phyloP scores from a whole-genome alignment of 2,329 filamentous ascomycete genomes.

The Emydomyces testavorans region DNA sequence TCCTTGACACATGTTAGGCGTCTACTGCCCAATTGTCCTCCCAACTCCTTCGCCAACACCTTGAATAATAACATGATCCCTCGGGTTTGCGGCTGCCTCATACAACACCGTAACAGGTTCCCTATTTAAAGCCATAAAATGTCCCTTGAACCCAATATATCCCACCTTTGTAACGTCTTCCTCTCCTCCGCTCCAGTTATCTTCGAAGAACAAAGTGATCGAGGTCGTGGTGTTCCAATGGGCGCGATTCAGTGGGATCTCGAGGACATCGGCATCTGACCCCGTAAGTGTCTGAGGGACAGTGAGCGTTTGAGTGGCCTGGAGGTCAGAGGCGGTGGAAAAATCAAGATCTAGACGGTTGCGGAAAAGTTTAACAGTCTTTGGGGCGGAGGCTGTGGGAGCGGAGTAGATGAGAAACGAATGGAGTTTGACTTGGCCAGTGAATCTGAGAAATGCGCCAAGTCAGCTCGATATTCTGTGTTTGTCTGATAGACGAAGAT shows the following conservation, averaged over 20 bases:
- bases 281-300: conserved; percentile 56
- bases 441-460: conserved; percentile 55
- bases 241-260: conserved; percentile 76
- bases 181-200: conserved; percentile 74
- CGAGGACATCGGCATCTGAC: conserved; percentile 56
- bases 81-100: conserved; percentile 84
- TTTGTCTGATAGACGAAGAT: not conserved
- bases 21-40: conserved; percentile 34
- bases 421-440: conserved; percentile 85
- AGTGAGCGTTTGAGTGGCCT: conserved; percentile 63
- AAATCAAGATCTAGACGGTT: conserved; percentile 88
- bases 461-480: not conserved
- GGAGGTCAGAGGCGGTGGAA: conserved; percentile 54
- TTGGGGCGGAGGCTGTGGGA: conserved; percentile 57
- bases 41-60: conserved; percentile 32
- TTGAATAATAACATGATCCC: conserved; percentile 55
- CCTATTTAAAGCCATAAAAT: conserved; percentile 76
- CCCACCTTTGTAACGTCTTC: conserved; percentile 67
- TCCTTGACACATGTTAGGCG: not conserved
- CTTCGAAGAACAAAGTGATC: conserved; percentile 75
- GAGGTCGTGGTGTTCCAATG: conserved; percentile 76
- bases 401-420: conserved; percentile 76
- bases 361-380: conserved; percentile 73
- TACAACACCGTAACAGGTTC: conserved; percentile 81
- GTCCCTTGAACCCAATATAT: conserved; percentile 87